Conservation (phyloP, 129 eudicot species). For the Pseudognaphalium luteoalbum region DNA sequence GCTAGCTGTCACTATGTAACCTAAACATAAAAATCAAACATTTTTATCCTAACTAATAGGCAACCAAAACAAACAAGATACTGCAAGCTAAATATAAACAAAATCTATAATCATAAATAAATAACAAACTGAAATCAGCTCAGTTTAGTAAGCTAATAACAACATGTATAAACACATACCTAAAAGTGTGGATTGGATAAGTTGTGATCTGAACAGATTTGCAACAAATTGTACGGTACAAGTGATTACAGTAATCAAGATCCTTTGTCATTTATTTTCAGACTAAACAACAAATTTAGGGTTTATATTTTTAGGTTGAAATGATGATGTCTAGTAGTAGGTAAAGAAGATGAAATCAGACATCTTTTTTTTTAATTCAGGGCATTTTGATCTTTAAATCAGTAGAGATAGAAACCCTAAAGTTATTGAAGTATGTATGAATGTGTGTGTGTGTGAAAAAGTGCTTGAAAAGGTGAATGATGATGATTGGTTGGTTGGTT, state of each 20-base stretch:
- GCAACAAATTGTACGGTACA: constrained; percentile 11
- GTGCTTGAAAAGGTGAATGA: constrained; percentile 34
- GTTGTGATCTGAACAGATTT: constrained; percentile 32
- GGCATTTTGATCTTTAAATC: constrained; percentile 8
- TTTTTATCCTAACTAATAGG: background rate
- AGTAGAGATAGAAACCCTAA: constrained; percentile 12
- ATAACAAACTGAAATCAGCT: background rate
- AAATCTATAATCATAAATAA: background rate
- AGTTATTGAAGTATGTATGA: constrained; percentile 16
- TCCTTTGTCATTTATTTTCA: constrained; percentile 32
- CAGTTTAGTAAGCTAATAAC: background rate
- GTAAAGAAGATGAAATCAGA: constrained; percentile 4
- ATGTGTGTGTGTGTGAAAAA: constrained; percentile 31
- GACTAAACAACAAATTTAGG: background rate
- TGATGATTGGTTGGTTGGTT: constrained; percentile 28
- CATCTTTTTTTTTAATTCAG: background rate
- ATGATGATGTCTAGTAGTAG: constrained; percentile 4
- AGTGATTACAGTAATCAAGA: constrained; percentile 28
- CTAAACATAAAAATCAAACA: background rate
- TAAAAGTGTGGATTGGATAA: constrained; percentile 17
- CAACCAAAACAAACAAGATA: background rate
- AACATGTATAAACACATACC: constrained; percentile 18
- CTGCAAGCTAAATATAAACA: background rate
- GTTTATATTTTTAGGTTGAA: background rate
- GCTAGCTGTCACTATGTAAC: background rate